Evolutionary conservation across 129 eudicot genomes (phyloP).

Genomic region (Heracleum sosnowskyi): DNA sequence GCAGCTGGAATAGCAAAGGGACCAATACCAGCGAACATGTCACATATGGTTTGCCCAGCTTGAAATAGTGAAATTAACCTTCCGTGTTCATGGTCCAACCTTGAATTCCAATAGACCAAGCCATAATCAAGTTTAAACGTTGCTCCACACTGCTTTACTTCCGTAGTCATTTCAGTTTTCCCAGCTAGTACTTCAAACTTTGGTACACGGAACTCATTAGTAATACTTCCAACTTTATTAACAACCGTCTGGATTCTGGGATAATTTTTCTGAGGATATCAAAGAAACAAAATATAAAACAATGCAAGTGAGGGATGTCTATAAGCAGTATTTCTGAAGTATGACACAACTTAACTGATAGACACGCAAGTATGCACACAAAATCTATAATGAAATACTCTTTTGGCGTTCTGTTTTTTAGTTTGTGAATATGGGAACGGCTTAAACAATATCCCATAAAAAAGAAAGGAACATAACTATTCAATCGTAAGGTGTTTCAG

Average conservation of each 20-base stretch:
- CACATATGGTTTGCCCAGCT: constrained; percentile 72
- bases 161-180: constrained; percentile 73
- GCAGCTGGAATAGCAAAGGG: constrained; percentile 99
- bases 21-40: constrained; percentile 98
- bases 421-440: not conserved
- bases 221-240: constrained; percentile 79
- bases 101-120: constrained; percentile 97
- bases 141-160: constrained; percentile 94
- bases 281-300: not conserved
- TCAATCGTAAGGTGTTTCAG: not conserved
- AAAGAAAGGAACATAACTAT: not conserved
- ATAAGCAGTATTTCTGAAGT: not conserved
- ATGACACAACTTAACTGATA: not conserved
- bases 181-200: constrained; percentile 85
- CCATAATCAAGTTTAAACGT: constrained; percentile 91
- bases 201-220: constrained; percentile 96
- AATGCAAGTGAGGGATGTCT: not conserved
- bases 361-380: not conserved
- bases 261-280: constrained; percentile 61
- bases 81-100: constrained; percentile 91
- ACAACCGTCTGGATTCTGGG: constrained; percentile 87
- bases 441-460: not conserved
- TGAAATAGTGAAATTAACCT: constrained; percentile 65
- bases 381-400: too few relatives aligned
- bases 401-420: too few relatives aligned